Evolutionary conservation across 2,329 filamentous ascomycete species (phyloP).

Genomic region (Paecilomyces niveus): DNA sequence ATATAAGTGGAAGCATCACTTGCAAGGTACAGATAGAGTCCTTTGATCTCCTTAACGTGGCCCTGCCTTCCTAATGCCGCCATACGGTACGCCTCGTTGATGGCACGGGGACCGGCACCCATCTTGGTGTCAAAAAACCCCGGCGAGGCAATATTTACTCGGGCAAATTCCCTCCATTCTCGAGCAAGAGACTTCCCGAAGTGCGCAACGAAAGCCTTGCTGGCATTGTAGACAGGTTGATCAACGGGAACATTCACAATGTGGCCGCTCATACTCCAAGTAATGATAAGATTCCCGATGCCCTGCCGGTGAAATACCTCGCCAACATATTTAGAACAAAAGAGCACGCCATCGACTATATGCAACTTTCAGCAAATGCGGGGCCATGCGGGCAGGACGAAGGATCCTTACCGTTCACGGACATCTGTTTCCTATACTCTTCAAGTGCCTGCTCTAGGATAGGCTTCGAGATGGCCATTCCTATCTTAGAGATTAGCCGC

Average conservation of each 20-base stretch:
- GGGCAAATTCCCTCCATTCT: conserved; percentile 52
- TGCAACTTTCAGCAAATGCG: background rate
- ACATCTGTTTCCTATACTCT: conserved; percentile 47
- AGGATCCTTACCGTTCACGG: conserved; percentile 43
- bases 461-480: conserved; percentile 49
- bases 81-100: conserved; percentile 42
- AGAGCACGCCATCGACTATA: conserved; percentile 22
- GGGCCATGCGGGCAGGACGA: conserved; percentile 1
- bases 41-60: conserved; percentile 28
- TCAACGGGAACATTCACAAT: conserved; percentile 48
- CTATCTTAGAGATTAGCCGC: conserved; percentile 8
- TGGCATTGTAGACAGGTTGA: conserved; percentile 51
- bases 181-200: conserved; percentile 49
- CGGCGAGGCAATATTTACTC: conserved; percentile 50
- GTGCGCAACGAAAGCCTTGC: conserved; percentile 51
- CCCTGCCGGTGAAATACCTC: conserved; percentile 59
- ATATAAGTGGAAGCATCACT: background rate
- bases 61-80: conserved; percentile 37
- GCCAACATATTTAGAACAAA: conserved; percentile 60
- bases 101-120: conserved; percentile 37
- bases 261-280: conserved; percentile 43
- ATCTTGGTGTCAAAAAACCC: conserved; percentile 53
- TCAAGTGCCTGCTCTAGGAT: conserved; percentile 48
- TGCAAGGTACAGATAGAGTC: conserved; percentile 7
- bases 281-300: conserved; percentile 52